A percentile compares a stretch with the other conserved stretches of the same genome.
Evolutionary conservation across 495 filamentous ascomycete genomes (phyloP).

Genomic region (Talaromyces stipitatus): DNA sequence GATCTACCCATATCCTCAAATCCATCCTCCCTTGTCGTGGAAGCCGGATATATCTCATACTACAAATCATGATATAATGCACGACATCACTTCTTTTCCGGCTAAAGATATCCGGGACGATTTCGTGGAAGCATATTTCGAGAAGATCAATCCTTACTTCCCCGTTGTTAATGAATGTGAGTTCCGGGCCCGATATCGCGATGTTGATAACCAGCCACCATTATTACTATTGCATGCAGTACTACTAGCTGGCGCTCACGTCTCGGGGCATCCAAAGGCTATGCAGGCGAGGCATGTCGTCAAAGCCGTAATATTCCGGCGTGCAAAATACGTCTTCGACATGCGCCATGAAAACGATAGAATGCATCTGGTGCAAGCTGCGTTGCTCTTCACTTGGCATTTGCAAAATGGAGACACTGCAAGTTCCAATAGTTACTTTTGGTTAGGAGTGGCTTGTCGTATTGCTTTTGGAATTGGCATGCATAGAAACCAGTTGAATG

Average conservation of each 20-base stretch:
- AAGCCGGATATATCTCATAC: no score
- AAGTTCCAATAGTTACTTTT: neutral
- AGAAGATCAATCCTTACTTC: no score
- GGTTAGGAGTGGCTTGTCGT: neutral
- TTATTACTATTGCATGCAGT: slow-evolving; percentile 10
- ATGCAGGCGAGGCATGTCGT: neutral
- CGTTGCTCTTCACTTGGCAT: neutral
- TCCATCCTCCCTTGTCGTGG: no score
- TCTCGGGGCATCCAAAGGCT: no score
- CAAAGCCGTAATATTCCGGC: neutral
- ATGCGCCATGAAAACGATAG: neutral
- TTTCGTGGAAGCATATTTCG: no score
- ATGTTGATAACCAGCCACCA: no score
- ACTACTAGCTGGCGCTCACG: neutral
- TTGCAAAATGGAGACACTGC: neutral
- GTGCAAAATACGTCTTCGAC: neutral
- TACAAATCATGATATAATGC: no score
- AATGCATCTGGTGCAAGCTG: neutral
- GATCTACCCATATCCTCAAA: no score
- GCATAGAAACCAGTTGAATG: neutral
- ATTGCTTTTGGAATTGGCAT: neutral
- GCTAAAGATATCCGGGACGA: no score
- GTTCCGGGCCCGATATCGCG: no score
- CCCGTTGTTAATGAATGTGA: no score
- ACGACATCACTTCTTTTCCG: no score